A percentile compares a stretch with the other conserved stretches of the same genome.
These are phyloP conservation scores for Diaporthe vaccinii DNA, from an alignment of 2,329 filamentous ascomycete genomes.

Conservation along the genomic window DNA sequence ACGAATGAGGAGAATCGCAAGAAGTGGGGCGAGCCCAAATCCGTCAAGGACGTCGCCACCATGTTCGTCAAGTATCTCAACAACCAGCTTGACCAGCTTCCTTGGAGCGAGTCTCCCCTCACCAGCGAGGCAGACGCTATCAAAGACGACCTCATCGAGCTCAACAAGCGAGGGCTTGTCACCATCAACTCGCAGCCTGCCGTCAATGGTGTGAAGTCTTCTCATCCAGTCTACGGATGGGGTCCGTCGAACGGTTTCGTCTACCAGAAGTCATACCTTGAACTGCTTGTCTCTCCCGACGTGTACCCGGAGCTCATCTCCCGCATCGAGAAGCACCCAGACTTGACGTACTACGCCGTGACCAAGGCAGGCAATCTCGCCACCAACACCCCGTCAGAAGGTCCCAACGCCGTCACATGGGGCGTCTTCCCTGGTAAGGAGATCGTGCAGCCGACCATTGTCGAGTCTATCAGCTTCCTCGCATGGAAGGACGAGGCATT, in stretches of 20 bases:
- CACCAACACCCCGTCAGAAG: slow-evolving; percentile 87
- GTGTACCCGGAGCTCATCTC: slow-evolving; percentile 82
- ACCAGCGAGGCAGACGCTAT: slow-evolving; percentile 86
- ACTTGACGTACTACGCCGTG: slow-evolving; percentile 95
- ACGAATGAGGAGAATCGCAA: slow-evolving; percentile 97
- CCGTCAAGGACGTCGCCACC: slow-evolving; percentile 82
- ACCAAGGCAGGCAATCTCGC: slow-evolving; percentile 85
- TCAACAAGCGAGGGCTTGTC: slow-evolving; percentile 89
- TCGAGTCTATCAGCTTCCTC: slow-evolving; percentile 96
- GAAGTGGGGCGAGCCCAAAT: slow-evolving; percentile 90
- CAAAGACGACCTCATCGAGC: slow-evolving; percentile 79
- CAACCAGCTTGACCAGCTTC: slow-evolving; percentile 83
- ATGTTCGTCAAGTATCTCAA: slow-evolving; percentile 90
- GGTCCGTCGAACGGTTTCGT: slow-evolving; percentile 95
- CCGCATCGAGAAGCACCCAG: slow-evolving; percentile 81
- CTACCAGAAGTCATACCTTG: slow-evolving; percentile 98
- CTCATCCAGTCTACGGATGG: slow-evolving; percentile 91
- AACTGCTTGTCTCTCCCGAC: slow-evolving; percentile 87
- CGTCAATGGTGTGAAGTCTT: slow-evolving; percentile 90
- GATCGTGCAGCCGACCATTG: slow-evolving; percentile 99
- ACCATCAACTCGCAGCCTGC: slow-evolving; percentile 99
- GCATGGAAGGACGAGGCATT: slow-evolving; percentile 99
- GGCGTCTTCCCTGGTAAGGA: slow-evolving; percentile 99
- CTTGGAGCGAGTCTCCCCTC: slow-evolving; percentile 94
- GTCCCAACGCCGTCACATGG: slow-evolving; percentile 99